Conservation (phyloP, 495 filamentous ascomycete species). For the Durotheca rogersii region DNA sequence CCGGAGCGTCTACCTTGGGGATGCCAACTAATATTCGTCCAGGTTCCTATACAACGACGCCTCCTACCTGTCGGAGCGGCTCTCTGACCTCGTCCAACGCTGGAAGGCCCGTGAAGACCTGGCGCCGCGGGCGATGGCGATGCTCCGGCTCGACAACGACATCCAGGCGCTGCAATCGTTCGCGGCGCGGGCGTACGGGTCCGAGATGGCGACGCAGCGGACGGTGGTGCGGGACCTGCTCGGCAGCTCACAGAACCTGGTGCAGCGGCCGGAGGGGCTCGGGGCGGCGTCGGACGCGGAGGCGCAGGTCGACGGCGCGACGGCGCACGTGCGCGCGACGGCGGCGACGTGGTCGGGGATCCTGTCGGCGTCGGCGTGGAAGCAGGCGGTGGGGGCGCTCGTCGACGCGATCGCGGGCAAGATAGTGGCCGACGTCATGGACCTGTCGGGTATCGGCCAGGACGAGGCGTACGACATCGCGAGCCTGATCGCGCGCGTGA, state of each 20-base stretch:
- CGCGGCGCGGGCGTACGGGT: constrained; percentile 79
- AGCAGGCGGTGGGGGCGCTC: constrained; percentile 81
- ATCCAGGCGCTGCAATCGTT: constrained; percentile 72
- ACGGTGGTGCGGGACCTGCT: constrained; percentile 82
- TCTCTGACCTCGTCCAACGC: constrained; percentile 60
- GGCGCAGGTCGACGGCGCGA: constrained; percentile 66
- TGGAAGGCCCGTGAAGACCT: constrained; percentile 50
- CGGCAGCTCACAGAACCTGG: constrained; percentile 59
- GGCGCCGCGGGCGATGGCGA: constrained; percentile 46
- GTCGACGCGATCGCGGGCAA: constrained; percentile 78
- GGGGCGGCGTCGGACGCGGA: constrained; percentile 61
- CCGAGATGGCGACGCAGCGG: constrained; percentile 83
- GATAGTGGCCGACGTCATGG: constrained; percentile 80
- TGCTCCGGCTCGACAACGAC: constrained; percentile 67
- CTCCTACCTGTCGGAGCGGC: constrained; percentile 68
- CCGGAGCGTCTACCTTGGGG: not conserved
- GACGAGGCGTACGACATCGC: constrained; percentile 81
- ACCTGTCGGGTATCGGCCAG: constrained; percentile 82
- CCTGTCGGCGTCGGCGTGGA: constrained; percentile 75
- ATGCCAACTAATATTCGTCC: constrained; percentile 17
- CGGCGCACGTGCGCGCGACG: constrained; percentile 66
- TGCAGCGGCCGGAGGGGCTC: constrained; percentile 46
- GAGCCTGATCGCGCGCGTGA: constrained; percentile 67
- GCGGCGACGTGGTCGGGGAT: constrained; percentile 76
- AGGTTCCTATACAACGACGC: constrained; percentile 92